Evolutionary conservation across 768 basidiomycete species (phyloP), one percentile per base, ranked within the genome.

Genomic region (Epithele typhae): DNA sequence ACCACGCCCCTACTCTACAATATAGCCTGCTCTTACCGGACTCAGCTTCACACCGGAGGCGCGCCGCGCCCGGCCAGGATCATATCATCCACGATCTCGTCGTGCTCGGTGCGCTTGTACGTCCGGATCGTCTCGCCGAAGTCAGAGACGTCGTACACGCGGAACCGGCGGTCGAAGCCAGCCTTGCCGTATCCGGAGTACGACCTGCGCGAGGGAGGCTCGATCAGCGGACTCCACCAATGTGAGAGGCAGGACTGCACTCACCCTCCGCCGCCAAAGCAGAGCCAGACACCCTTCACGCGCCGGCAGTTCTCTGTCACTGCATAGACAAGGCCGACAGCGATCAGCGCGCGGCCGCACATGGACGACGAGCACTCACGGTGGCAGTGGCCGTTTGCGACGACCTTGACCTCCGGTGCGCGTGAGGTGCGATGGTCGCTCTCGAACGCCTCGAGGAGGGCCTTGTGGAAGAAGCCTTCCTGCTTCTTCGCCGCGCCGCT

Each of bases 61-160:
- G 67, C 68, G 3, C 69, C 71, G 8, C 43, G 46, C 6, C 88
- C 87, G 3, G 74, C 72, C 5, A 91, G 69, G 10, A 79, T 60
- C 68, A 85, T 74, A 50, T 77, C 73, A 54, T 88, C 82, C 36
- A 87, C 41, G 12, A 88, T 68, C 45, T 77, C 78, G 44, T 82
- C 82, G 47, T 82, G 71, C 60, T 89, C 87, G 4, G 79, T 82
- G 32, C 82, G 79, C 66, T 96, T 96, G 65, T 88, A 81, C 30
- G 95, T 95, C 61, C 75, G 71, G 61, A 98, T 90, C 5, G 81
- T 93, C 74, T 98, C 95, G 37, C 95, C 95, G 57, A 77, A 97
- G 51, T 92, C 82, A 15, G 84, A 86, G 42, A 98, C 75, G 21
- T 92, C 81, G 64, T 85, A 98, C 37, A 97, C 71, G 7, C 95